phyloP scores from a whole-genome alignment of 2,329 filamentous ascomycete genomes.

The Sarocladium strictum region DNA sequence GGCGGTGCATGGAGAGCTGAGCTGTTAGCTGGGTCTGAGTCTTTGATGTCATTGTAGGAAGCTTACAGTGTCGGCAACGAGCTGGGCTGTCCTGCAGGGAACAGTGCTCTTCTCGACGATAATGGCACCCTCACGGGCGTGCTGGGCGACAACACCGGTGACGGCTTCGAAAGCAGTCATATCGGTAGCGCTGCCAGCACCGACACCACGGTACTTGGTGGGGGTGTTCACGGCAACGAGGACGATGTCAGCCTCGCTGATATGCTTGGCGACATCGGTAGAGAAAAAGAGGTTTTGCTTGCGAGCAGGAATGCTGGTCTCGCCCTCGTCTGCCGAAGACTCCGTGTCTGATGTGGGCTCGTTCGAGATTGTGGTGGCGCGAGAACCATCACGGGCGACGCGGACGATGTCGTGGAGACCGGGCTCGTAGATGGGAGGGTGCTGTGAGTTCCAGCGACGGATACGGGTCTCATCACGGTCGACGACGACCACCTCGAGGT shows the following conservation, averaged over 20 bases:
- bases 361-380: constrained; percentile 34
- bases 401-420: constrained; percentile 63
- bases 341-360: constrained; percentile 26
- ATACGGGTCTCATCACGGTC: constrained; percentile 63
- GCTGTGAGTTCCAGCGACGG: constrained; percentile 64
- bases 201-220: constrained; percentile 64
- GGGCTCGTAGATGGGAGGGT: constrained; percentile 72
- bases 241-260: constrained; percentile 65
- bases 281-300: constrained; percentile 68
- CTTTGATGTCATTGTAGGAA: constrained; percentile 9
- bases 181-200: constrained; percentile 66
- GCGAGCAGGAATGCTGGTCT: constrained; percentile 35
- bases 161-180: constrained; percentile 68
- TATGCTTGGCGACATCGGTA: constrained; percentile 54
- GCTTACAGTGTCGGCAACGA: constrained; percentile 61
- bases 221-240: constrained; percentile 76
- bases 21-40: constrained; percentile 10
- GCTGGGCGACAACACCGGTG: constrained; percentile 58
- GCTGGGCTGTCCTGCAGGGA: constrained; percentile 66
- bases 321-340: constrained; percentile 24
- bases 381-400: constrained; percentile 54
- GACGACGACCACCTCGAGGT: constrained; percentile 67
- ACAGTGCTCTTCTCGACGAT: constrained; percentile 81
- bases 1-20: constrained; percentile 52
- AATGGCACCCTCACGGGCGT: constrained; percentile 61